Base-by-base conservation (phyloP, 2,329 filamentous ascomycete species). In the Thielaviopsis populi region DNA sequence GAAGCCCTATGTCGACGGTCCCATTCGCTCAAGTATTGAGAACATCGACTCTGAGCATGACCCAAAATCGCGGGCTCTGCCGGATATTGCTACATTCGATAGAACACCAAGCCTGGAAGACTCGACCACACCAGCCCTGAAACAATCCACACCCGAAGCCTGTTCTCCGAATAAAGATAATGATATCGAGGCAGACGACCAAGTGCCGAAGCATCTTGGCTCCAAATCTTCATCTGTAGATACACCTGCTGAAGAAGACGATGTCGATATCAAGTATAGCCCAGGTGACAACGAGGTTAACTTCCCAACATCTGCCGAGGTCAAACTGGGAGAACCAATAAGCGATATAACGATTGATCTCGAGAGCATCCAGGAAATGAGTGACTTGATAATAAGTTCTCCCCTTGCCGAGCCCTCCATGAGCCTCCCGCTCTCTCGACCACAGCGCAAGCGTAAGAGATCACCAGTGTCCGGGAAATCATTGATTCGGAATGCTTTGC, bases 341-440 rank as follows among this genome's bases (percentile, higher is more conserved):
- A 15, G 24, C 5, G 27, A 56, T 19, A 17, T 56, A 10, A 56
- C 27, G 30, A 37, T 37, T 2, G 53, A n/a, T n/a, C 27, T 37
- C 3, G 53, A 56, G 8, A 33, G 53, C 6, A n/a, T n/a, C 17
- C n/a, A 43, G 5, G 56, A 50, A 4, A 46, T n/a, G n/a, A 59
- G 37, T 7, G 61, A 63, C 53, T 33, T 63, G 2, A 61, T 63
- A 4, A 56, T 66, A 42, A 66, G 64, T 17, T 66, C 61, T n/a
- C 64, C 64, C 5, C 37, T 66, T 15, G 64, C 61, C 7, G 64
- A 66, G 22, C 61, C 61, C 40, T 59, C 64, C 13, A 50, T 48
- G 48, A 66, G 43, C 11, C 41, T 58, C 41, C 46, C 64, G 1
- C 33, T 42, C n/a, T 30, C 37, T 50, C 46, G 53, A 7, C 30